Conservation (phyloP, 2,329 filamentous ascomycete genomes). For the Neopestalotiopsis sp. region DNA sequence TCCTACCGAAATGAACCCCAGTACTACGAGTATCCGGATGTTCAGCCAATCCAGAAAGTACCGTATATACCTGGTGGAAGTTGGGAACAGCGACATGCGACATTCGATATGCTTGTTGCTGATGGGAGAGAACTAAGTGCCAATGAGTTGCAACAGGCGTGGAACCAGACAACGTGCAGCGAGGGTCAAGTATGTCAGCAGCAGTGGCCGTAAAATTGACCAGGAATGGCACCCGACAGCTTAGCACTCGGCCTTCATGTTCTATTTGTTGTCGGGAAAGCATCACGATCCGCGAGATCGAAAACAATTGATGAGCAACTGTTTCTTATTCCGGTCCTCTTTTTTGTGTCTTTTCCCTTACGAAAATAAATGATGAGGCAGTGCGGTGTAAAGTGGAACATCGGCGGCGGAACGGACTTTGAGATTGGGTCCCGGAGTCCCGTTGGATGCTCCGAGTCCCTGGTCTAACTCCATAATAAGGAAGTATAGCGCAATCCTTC, state of each 20-base stretch:
- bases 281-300: no score
- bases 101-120: background rate
- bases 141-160: slow-evolving; percentile 4
- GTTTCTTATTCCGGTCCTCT: background rate
- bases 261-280: no score
- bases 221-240: background rate
- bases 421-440: background rate
- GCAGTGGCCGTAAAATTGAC: background rate
- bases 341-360: background rate
- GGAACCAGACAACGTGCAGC: background rate
- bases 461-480: background rate
- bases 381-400: background rate
- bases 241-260: no score
- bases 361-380: background rate
- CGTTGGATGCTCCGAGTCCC: background rate
- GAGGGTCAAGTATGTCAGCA: background rate
- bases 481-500: background rate
- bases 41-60: background rate
- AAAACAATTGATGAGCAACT: no score
- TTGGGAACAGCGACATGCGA: background rate
- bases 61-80: background rate
- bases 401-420: background rate
- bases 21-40: background rate
- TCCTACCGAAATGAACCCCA: background rate
- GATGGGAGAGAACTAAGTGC: background rate